phyloP scores from a whole-genome alignment of 2,329 filamentous ascomycete genomes.

The Diaporthe destruens region DNA sequence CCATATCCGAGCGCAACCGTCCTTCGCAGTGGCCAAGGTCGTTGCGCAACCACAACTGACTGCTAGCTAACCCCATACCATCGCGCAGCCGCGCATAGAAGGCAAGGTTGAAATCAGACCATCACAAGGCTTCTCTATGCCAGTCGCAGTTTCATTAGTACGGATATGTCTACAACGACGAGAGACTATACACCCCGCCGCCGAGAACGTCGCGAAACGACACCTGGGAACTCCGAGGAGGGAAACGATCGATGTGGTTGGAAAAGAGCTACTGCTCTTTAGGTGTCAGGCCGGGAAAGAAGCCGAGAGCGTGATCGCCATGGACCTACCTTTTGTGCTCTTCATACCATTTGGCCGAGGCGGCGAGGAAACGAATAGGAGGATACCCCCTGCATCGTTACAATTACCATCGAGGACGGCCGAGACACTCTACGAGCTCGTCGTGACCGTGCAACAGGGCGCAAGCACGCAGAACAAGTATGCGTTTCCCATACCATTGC shows the following conservation, averaged over 20 bases:
- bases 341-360: slow-evolving; percentile 96
- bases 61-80: slow-evolving; percentile 38
- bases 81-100: slow-evolving; percentile 87
- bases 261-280: slow-evolving; percentile 94
- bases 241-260: slow-evolving; percentile 92
- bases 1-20: not conserved
- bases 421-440: slow-evolving; percentile 96
- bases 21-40: not conserved
- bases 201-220: slow-evolving; percentile 93
- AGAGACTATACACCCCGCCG: slow-evolving; percentile 96
- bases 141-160: slow-evolving; percentile 91
- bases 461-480: slow-evolving; percentile 90
- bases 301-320: slow-evolving; percentile 88
- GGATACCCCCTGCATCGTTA: slow-evolving; percentile 92
- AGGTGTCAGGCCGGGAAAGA: slow-evolving; percentile 87
- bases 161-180: slow-evolving; percentile 93
- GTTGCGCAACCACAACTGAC: slow-evolving; percentile 36
- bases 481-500: slow-evolving; percentile 88
- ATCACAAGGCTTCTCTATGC: slow-evolving; percentile 84
- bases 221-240: slow-evolving; percentile 90
- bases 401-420: slow-evolving; percentile 93
- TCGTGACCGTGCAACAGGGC: slow-evolving; percentile 95
- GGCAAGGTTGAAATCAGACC: slow-evolving; percentile 97
- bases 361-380: slow-evolving; percentile 87
- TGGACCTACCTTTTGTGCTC: slow-evolving; percentile 97